Percentiles rank a stretch among this genome's conserved stretches.
Conservation (phyloP, 331 rosid species). For the Rosa hybrid region DNA sequence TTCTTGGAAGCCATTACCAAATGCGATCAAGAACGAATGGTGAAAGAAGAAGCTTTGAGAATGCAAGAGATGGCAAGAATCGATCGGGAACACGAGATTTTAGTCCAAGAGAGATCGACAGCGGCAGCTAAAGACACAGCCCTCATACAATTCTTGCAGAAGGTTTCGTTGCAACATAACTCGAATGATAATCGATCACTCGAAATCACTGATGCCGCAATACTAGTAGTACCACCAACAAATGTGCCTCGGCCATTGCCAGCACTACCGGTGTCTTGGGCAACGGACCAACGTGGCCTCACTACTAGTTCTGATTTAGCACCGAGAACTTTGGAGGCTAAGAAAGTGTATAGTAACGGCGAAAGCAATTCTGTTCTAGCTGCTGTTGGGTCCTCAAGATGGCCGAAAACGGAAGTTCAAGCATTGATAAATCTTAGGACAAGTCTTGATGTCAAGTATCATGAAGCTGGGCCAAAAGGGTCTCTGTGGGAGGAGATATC, state of each 20-base stretch:
- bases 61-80: slow-evolving; percentile 64
- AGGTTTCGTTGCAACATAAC: slow-evolving; percentile 34
- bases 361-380: not conserved
- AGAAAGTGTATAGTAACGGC: slow-evolving; percentile 32
- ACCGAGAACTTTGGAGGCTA: slow-evolving; percentile 24
- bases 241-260: not conserved
- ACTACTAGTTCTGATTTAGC: not conserved
- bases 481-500: slow-evolving; percentile 97
- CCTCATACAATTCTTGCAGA: slow-evolving; percentile 60
- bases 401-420: slow-evolving; percentile 86
- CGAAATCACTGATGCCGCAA: not conserved
- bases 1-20: slow-evolving; percentile 73
- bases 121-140: slow-evolving; percentile 76
- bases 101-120: slow-evolving; percentile 68
- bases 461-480: slow-evolving; percentile 77
- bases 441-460: slow-evolving; percentile 63
- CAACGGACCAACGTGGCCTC: not conserved
- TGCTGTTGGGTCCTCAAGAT: slow-evolving; percentile 51
- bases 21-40: slow-evolving; percentile 56
- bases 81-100: slow-evolving; percentile 60
- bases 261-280: not conserved
- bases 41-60: slow-evolving; percentile 70
- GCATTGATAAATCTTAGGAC: slow-evolving; percentile 66
- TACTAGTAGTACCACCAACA: not conserved
- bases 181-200: not conserved